Percentiles rank a stretch among this genome's conserved stretches.
Conservation (phyloP, 2,329 filamentous ascomycete genomes). For the Exophiala alcalophila region DNA sequence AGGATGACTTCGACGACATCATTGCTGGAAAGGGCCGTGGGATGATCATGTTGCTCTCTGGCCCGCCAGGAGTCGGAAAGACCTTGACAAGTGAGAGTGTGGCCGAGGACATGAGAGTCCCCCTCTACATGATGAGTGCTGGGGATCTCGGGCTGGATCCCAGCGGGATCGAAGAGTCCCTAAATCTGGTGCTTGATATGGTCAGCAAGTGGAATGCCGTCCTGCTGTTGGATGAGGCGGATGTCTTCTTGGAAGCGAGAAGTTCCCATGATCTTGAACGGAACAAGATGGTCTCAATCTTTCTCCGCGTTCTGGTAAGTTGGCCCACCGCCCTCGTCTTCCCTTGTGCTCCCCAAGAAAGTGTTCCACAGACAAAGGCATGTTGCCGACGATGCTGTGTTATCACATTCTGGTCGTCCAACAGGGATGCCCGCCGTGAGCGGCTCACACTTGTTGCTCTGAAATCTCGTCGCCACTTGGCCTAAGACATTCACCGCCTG, state of each 20-base stretch:
- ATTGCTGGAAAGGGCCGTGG: conserved; percentile 54
- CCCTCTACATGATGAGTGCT: conserved; percentile 50
- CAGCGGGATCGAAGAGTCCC: conserved; percentile 42
- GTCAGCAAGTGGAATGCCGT: conserved; percentile 52
- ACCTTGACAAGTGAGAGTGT: conserved; percentile 52
- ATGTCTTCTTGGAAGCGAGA: conserved; percentile 44
- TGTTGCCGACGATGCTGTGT: too few species aligned
- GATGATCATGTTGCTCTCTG: conserved; percentile 43
- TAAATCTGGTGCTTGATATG: conserved; percentile 48
- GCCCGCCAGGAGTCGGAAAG: conserved; percentile 55
- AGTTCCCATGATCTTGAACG: conserved; percentile 42
- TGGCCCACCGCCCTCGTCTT: conserved; percentile 21
- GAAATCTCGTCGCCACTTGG: too few species aligned
- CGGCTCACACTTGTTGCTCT: too few species aligned
- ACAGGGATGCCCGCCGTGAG: too few species aligned
- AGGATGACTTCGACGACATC: conserved; percentile 49
- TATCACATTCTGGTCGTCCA: too few species aligned
- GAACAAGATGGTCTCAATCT: conserved; percentile 46
- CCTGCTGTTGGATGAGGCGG: conserved; percentile 51
- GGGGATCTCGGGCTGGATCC: conserved; percentile 51
- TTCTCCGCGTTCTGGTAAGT: conserved; percentile 27
- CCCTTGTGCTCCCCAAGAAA: conserved; percentile 30
- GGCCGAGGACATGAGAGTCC: conserved; percentile 51
- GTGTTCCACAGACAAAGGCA: background rate
- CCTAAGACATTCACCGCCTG: conserved; percentile 16